A percentile compares a stretch with the other conserved stretches of the same genome.
Evolutionary conservation across 2,329 filamentous ascomycete genomes (phyloP).

Genomic region (Aspergillus carbonarius): DNA sequence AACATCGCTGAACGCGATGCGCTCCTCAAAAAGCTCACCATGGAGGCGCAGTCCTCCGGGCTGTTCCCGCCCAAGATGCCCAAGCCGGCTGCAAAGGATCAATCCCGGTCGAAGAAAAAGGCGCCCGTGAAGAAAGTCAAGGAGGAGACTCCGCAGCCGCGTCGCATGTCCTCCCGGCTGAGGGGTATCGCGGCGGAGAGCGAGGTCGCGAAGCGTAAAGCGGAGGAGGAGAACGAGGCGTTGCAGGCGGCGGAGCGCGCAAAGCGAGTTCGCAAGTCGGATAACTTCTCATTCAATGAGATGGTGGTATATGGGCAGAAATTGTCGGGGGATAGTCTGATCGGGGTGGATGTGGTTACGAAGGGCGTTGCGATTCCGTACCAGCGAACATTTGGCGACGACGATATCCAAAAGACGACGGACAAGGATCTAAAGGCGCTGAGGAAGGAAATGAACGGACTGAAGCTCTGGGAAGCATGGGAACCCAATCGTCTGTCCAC

Average conservation of each 20-base stretch:
- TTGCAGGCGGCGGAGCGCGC: slow-evolving; percentile 57
- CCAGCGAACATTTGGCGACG: slow-evolving; percentile 79
- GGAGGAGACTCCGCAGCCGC: slow-evolving; percentile 55
- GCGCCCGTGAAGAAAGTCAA: slow-evolving; percentile 59
- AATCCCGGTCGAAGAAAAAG: slow-evolving; percentile 49
- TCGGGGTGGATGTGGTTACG: slow-evolving; percentile 59
- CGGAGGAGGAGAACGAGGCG: slow-evolving; percentile 62
- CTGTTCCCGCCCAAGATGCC: slow-evolving; percentile 57
- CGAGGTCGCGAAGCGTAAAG: slow-evolving; percentile 67
- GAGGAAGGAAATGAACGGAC: slow-evolving; percentile 70
- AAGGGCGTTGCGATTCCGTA: slow-evolving; percentile 74
- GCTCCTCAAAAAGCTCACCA: slow-evolving; percentile 73
- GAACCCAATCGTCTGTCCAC: slow-evolving; percentile 66
- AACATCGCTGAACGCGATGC: slow-evolving; percentile 87
- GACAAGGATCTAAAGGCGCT: slow-evolving; percentile 73
- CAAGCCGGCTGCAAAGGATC: slow-evolving; percentile 49
- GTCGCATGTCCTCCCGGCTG: slow-evolving; percentile 62
- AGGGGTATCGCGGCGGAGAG: slow-evolving; percentile 65
- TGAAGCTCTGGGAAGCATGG: slow-evolving; percentile 82
- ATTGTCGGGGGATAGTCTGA: slow-evolving; percentile 65
- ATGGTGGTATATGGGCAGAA: slow-evolving; percentile 78
- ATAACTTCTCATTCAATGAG: slow-evolving; percentile 69
- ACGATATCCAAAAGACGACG: slow-evolving; percentile 75
- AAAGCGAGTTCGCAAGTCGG: slow-evolving; percentile 65
- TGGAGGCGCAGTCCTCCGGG: slow-evolving; percentile 67